These are phyloP conservation scores for Dalbergia oliveri DNA, from an alignment of 306 rosid genomes.

Conservation along the genomic window DNA sequence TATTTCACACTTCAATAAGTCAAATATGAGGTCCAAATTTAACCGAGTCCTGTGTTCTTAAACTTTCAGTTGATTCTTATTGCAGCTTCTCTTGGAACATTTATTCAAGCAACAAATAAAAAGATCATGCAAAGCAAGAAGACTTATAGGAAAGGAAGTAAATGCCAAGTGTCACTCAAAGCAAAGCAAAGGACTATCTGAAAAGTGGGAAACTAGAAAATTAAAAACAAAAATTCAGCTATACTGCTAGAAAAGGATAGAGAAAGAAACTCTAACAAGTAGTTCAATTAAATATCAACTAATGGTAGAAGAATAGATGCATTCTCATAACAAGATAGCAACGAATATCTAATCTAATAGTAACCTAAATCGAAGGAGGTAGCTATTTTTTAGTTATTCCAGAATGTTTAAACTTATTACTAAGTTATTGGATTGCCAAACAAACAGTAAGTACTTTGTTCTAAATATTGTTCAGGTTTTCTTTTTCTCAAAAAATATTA, in stretches of 20 bases:
- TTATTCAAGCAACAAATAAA: slow-evolving; percentile 28
- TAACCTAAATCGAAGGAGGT: not conserved
- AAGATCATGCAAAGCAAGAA: slow-evolving; percentile 3
- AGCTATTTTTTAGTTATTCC: slow-evolving; percentile 30
- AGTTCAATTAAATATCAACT: not conserved
- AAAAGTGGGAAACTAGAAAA: slow-evolving; percentile 4
- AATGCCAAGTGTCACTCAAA: not conserved
- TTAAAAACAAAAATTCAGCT: not conserved
- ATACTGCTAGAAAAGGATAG: not conserved
- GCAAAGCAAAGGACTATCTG: slow-evolving; percentile 7
- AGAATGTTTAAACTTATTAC: slow-evolving; percentile 13
- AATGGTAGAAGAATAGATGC: slow-evolving; percentile 5
- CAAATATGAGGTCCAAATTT: slow-evolving; percentile 25
- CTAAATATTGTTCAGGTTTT: slow-evolving; percentile 23
- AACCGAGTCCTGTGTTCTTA: slow-evolving; percentile 13
- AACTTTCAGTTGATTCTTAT: slow-evolving; percentile 27
- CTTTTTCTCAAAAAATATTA: not conserved
- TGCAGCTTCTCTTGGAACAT: slow-evolving; percentile 33
- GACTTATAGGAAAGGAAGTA: not conserved
- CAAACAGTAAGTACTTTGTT: slow-evolving; percentile 26
- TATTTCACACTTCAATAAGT: slow-evolving; percentile 25
- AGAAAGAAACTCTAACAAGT: slow-evolving; percentile 25
- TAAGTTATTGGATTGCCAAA: slow-evolving; percentile 23
- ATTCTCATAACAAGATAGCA: slow-evolving; percentile 25
- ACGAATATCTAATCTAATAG: slow-evolving; percentile 2